Evolutionary conservation across 371 early-diverging fungal genomes (phyloP).

Genomic region (Apophysomyces sp.): DNA sequence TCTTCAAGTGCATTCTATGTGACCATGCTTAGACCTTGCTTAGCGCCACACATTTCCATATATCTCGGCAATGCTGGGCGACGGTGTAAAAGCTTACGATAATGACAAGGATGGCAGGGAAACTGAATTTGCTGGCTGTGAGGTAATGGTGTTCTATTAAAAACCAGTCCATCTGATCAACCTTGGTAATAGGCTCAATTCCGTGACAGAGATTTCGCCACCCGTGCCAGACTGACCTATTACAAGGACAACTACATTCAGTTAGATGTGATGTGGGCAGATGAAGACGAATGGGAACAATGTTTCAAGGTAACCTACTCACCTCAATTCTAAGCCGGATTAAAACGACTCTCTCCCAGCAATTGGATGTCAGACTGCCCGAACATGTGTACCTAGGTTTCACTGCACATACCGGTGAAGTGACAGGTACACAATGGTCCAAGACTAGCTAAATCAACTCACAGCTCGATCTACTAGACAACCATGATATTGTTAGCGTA

Average conservation of each 20-base stretch:
- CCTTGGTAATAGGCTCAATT: constrained; percentile 58
- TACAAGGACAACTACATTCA: constrained; percentile 66
- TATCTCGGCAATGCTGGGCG: constrained; percentile 91
- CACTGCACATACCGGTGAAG: constrained; percentile 89
- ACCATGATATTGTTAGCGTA: constrained; percentile 80
- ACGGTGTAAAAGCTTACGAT: constrained; percentile 85
- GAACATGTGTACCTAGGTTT: constrained; percentile 82
- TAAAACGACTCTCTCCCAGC: too few species aligned
- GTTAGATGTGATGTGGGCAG: constrained; percentile 63
- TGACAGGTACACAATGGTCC: too few species aligned
- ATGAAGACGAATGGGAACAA: constrained; percentile 69
- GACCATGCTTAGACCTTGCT: not conserved
- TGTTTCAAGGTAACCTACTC: constrained; percentile 89
- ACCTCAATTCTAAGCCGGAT: too few species aligned
- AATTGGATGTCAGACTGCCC: constrained; percentile 74
- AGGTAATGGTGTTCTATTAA: constrained; percentile 34
- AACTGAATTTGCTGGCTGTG: constrained; percentile 69
- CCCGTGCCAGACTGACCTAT: constrained; percentile 80
- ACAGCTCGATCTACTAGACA: constrained; percentile 57
- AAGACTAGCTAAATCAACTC: too few species aligned
- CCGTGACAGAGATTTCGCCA: constrained; percentile 64
- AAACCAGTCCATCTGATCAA: not conserved
- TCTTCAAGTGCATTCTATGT: not conserved
- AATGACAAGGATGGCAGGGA: constrained; percentile 78
- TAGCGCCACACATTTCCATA: constrained; percentile 77